Evolutionary conservation across 768 basidiomycete genomes (phyloP).

Genomic region (Pleurotus salmoneostramineus): DNA sequence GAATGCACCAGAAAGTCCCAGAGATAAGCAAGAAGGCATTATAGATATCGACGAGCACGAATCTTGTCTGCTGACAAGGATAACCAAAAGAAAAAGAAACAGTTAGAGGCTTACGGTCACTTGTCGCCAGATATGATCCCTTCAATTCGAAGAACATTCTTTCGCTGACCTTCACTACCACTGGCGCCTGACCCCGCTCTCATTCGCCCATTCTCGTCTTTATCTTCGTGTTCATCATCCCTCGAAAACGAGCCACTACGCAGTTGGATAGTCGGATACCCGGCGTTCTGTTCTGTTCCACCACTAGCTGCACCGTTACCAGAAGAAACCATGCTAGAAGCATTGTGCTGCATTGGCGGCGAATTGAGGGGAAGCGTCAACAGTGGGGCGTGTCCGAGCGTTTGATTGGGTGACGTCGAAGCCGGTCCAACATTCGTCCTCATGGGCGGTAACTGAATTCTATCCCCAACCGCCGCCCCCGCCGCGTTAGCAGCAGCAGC

Average conservation of each 20-base stretch:
- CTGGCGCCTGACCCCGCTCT: constrained; percentile 12
- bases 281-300: constrained; percentile 7
- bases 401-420: background rate
- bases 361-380: constrained; percentile 11
- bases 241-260: constrained; percentile 17
- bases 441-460: constrained; percentile 59
- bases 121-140: constrained; percentile 61
- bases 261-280: constrained; percentile 30
- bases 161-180: constrained; percentile 37
- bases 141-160: constrained; percentile 66
- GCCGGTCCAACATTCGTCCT: constrained; percentile 17
- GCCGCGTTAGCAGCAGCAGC: constrained; percentile 9
- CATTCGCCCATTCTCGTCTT: constrained; percentile 7
- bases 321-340: background rate
- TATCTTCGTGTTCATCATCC: constrained; percentile 12
- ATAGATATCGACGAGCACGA: too few species aligned
- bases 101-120: background rate
- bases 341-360: background rate
- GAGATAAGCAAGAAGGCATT: background rate
- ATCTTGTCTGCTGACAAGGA: too few species aligned
- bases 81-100: too few species aligned
- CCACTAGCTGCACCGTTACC: background rate
- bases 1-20: background rate
- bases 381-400: constrained; percentile 11
- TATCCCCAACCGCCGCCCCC: constrained; percentile 23